phyloP scores from a whole-genome alignment of 805 yeast species.

The Pichia nanzhaoensis region DNA sequence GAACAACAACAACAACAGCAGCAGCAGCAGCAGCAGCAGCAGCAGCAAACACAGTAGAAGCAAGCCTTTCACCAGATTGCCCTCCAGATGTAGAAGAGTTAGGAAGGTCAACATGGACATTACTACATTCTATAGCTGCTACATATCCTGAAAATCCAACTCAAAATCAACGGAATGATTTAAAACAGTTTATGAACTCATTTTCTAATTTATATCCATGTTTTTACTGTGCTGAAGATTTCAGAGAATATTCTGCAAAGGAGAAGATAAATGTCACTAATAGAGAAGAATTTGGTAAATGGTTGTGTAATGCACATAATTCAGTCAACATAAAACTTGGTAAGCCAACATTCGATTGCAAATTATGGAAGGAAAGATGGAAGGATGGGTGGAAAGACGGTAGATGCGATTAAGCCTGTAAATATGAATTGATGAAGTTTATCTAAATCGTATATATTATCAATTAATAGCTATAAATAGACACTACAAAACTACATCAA shows the following conservation, averaged over 20 bases:
- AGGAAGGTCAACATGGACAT: conserved; percentile 89
- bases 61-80: conserved; percentile 41
- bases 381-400: conserved; percentile 85
- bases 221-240: conserved; percentile 87
- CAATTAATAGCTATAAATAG: not conserved
- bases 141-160: conserved; percentile 71
- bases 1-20: conserved; percentile 15
- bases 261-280: conserved; percentile 51
- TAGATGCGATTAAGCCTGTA: conserved; percentile 30
- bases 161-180: conserved; percentile 55
- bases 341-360: conserved; percentile 79
- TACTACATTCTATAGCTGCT: conserved; percentile 86
- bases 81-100: conserved; percentile 83
- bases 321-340: conserved; percentile 84
- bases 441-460: not conserved
- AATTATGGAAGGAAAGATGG: conserved; percentile 92
- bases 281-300: conserved; percentile 75
- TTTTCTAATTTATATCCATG: conserved; percentile 88
- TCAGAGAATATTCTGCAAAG: conserved; percentile 50
- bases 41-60: conserved; percentile 16
- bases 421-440: not conserved
- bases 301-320: conserved; percentile 96
- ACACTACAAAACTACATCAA: too few species aligned
- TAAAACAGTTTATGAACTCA: conserved; percentile 59
- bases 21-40: conserved; percentile 17